Base-by-base conservation (phyloP, 345 rosid genomes). In the Salix suchowensis region DNA sequence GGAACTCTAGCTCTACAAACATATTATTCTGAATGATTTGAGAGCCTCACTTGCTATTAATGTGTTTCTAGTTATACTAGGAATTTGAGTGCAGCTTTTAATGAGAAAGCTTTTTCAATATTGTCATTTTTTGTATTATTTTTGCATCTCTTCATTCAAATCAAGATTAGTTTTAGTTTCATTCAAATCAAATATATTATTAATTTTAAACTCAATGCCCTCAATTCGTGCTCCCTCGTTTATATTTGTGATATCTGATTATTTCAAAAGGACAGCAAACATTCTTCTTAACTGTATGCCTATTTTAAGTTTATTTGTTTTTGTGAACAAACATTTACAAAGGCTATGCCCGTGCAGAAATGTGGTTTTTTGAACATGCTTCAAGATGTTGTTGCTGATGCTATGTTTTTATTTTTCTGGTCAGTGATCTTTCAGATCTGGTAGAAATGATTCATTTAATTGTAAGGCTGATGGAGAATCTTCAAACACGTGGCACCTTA, bases 351-450 rank as follows among this genome's bases (percentile, higher is more conserved):
- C 8, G 30, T 30, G 61, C 3, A 18, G 60, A 74, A 40, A 64
- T 37, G 13, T 28, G 9, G n/a, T 32, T 52, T 1, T 72, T 71
- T 26, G 13, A 78, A 16, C n/a, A 52, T 21, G 16, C 5, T 26
- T 34, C 48, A 34, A 39, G 16, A 52, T 73, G 21, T 79, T 67
- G 55, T 66, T 73, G 44, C 73, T 73, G 68, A 52, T 50, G 75
- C 75, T 48, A 46, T 68, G 62, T 66, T 70, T 70, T 52, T 65
- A 18, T 80, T 72, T 67, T 82, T 73, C 78, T 82, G 82, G 81
- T 61, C 94, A 93, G 99, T 86, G 90, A 95, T 86, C 96, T 95
- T 84, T 94, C 93, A 83, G 94, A 93, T 86, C 83, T 95, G 84
- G 93, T 93, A n/a, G 98, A 93, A 87, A 88, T 86, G 77, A 82